Conservation (phyloP, 176 grass and related monocot genomes). For the Phyllostachys edulis region DNA sequence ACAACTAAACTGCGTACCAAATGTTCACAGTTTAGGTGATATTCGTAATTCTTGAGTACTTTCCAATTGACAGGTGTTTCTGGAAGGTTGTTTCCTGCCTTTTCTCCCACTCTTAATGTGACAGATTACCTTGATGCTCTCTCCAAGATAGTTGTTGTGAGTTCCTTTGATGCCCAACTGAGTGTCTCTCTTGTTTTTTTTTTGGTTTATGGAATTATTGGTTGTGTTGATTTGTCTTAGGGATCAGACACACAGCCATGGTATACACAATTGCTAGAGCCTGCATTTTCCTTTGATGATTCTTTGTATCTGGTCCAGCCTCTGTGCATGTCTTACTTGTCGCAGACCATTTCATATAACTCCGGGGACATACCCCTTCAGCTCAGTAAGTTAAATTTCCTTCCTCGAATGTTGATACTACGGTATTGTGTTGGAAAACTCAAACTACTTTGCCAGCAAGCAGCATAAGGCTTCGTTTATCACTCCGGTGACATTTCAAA, state of each 20-base stretch:
- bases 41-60: conserved; percentile 10
- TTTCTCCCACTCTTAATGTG: conserved; percentile 50
- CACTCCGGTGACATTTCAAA: too few species aligned
- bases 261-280: conserved; percentile 63
- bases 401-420: background rate
- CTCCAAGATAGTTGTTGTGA: conserved; percentile 58
- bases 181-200: background rate
- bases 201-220: conserved; percentile 17
- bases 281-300: conserved; percentile 55
- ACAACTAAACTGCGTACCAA: background rate
- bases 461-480: background rate
- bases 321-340: conserved; percentile 46
- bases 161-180: conserved; percentile 24
- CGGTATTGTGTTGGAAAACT: background rate
- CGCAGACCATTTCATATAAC: conserved; percentile 44
- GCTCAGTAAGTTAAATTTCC: conserved; percentile 45
- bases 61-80: conserved; percentile 52
- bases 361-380: conserved; percentile 37
- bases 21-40: conserved; percentile 18
- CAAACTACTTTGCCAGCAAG: background rate
- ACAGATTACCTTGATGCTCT: conserved; percentile 64
- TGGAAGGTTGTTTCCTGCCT: conserved; percentile 48
- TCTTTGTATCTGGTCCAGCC: conserved; percentile 71
- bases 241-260: conserved; percentile 55
- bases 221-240: conserved; percentile 43